Evolutionary conservation across 306 rosid species (phyloP).

Genomic region (Leucaena leucocephala): DNA sequence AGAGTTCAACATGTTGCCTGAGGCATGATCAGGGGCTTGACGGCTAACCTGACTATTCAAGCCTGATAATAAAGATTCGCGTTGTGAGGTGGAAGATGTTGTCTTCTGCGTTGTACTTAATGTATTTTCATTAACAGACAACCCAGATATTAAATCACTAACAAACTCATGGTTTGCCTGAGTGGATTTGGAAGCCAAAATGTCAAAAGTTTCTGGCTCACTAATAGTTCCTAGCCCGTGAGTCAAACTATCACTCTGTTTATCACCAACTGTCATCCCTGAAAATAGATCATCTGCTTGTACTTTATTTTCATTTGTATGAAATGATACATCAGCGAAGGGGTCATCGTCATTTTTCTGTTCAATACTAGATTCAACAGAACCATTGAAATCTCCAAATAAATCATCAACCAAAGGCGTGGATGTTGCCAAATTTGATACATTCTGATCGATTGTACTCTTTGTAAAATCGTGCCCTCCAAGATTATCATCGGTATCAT

Average conservation of each 20-base stretch:
- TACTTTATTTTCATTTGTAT: slow-evolving; percentile 59
- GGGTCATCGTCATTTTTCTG: slow-evolving; percentile 78
- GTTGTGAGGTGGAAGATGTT: slow-evolving; percentile 36
- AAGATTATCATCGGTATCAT: slow-evolving; percentile 54
- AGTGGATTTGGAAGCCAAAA: slow-evolving; percentile 63
- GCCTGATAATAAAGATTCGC: slow-evolving; percentile 44
- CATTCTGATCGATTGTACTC: slow-evolving; percentile 46
- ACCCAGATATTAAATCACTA: slow-evolving; percentile 64
- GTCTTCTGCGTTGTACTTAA: slow-evolving; percentile 53
- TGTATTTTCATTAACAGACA: slow-evolving; percentile 61
- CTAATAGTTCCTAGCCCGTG: slow-evolving; percentile 44
- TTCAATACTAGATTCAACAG: slow-evolving; percentile 49
- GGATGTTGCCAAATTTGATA: slow-evolving; percentile 49
- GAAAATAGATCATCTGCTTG: slow-evolving; percentile 76
- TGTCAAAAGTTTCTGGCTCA: slow-evolving; percentile 65
- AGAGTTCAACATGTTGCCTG: slow-evolving; percentile 58
- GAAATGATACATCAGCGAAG: slow-evolving; percentile 92
- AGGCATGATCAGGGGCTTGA: slow-evolving; percentile 43
- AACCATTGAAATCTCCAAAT: slow-evolving; percentile 69
- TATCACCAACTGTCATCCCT: slow-evolving; percentile 75
- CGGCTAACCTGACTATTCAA: slow-evolving; percentile 39
- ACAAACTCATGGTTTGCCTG: slow-evolving; percentile 55
- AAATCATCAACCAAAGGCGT: slow-evolving; percentile 79
- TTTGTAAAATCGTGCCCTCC: slow-evolving; percentile 43
- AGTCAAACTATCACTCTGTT: slow-evolving; percentile 44